A percentile compares a stretch with the other conserved stretches of the same genome.
These are phyloP conservation scores for Clonostachys byssicola DNA, from an alignment of 2,329 filamentous ascomycete species.

Conservation along the genomic window DNA sequence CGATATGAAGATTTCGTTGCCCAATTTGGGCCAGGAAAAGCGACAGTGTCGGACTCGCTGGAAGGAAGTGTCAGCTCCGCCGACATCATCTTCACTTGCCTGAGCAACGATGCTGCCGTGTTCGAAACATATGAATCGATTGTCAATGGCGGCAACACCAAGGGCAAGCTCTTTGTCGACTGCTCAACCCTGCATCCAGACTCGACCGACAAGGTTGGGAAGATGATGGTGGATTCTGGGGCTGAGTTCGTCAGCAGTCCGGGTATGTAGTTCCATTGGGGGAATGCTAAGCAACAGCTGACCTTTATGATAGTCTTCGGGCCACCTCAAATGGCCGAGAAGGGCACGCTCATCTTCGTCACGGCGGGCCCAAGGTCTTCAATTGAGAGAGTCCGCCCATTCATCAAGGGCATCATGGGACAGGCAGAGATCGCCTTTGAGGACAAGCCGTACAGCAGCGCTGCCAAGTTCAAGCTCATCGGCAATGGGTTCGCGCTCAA, in stretches of 20 bases:
- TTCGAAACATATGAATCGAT: conserved; percentile 35
- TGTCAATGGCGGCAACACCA: conserved; percentile 46
- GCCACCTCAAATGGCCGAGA: too few species aligned
- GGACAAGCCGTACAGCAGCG: conserved; percentile 63
- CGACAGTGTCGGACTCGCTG: conserved; percentile 59
- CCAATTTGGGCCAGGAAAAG: conserved; percentile 56
- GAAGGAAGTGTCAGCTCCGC: conserved; percentile 61
- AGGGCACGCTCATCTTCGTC: conserved; percentile 67
- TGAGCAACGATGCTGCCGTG: conserved; percentile 75
- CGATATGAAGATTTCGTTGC: conserved; percentile 61
- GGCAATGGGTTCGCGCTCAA: conserved; percentile 85
- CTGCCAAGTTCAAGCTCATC: conserved; percentile 72
- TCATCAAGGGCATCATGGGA: conserved; percentile 69
- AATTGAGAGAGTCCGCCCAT: conserved; percentile 64
- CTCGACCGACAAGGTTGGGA: conserved; percentile 64
- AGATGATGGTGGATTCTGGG: conserved; percentile 51
- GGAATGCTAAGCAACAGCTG: too few species aligned
- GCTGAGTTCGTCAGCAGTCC: conserved; percentile 74
- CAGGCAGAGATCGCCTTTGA: conserved; percentile 67
- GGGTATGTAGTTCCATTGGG: conserved; percentile 24
- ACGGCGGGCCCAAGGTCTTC: conserved; percentile 60
- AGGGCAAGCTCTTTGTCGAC: conserved; percentile 77
- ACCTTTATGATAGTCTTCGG: too few species aligned
- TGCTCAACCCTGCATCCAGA: conserved; percentile 87
- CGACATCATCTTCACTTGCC: conserved; percentile 78